Evolutionary conservation across 2,329 filamentous ascomycete species (phyloP).

Genomic region (Nigrospora osmanthi): DNA sequence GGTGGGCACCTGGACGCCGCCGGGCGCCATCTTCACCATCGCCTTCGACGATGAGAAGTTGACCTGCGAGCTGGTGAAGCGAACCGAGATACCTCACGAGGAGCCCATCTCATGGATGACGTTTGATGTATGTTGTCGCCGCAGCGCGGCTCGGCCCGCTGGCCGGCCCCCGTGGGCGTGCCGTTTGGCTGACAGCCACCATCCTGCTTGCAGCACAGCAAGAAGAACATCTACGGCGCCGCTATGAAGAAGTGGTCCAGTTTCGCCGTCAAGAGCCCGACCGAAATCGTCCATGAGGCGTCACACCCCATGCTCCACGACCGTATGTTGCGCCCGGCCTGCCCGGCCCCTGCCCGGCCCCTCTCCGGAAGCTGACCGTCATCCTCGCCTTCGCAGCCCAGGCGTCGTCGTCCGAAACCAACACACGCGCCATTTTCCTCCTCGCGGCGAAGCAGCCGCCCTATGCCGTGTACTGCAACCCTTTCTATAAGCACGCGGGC

Average conservation of each 20-base stretch:
- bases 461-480: slow-evolving; percentile 80
- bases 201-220: slow-evolving; percentile 51
- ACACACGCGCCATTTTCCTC: slow-evolving; percentile 84
- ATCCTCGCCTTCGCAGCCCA: slow-evolving; percentile 37
- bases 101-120: slow-evolving; percentile 94
- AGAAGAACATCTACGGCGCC: slow-evolving; percentile 80
- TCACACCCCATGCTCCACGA: slow-evolving; percentile 72
- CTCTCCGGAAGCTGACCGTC: slow-evolving; percentile 7
- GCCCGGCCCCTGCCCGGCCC: slow-evolving; percentile 3
- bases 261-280: slow-evolving; percentile 67
- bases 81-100: slow-evolving; percentile 71
- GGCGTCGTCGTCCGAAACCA: slow-evolving; percentile 62
- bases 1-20: slow-evolving; percentile 86
- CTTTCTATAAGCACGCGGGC: slow-evolving; percentile 81
- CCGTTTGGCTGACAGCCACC: slow-evolving; percentile 9
- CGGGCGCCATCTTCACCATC: slow-evolving; percentile 84
- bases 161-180: background rate
- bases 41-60: slow-evolving; percentile 78
- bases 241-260: slow-evolving; percentile 93
- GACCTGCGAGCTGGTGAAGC: slow-evolving; percentile 67
- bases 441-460: slow-evolving; percentile 71
- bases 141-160: background rate
- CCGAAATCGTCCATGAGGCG: slow-evolving; percentile 65
- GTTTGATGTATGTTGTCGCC: slow-evolving; percentile 60
- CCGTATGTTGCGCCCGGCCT: slow-evolving; percentile 39